phyloP scores from a whole-genome alignment of 441 rosid genomes.

The Pelargonium citronellum region DNA sequence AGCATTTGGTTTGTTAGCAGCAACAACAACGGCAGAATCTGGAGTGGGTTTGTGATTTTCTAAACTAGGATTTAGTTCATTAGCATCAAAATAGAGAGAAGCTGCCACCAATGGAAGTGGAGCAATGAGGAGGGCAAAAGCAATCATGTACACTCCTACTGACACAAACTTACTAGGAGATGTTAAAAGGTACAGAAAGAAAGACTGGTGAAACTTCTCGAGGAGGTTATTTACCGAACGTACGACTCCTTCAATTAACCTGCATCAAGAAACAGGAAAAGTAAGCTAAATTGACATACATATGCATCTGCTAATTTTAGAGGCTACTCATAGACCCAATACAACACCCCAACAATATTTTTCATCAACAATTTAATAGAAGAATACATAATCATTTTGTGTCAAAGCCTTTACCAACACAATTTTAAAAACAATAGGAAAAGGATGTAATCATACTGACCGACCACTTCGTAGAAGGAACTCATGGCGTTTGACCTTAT shows the following conservation, averaged over 20 bases:
- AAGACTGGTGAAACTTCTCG: conserved; percentile 94
- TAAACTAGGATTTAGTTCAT: conserved; percentile 27
- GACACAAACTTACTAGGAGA: conserved; percentile 83
- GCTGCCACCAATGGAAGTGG: conserved; percentile 88
- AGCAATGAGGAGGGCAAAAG: conserved; percentile 82
- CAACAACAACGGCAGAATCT: conserved; percentile 9
- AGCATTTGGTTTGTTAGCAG: no score
- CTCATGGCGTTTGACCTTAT: conserved; percentile 47
- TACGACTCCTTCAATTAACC: conserved; percentile 88
- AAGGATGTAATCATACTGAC: conserved; percentile 36
- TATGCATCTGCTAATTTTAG: conserved; percentile 1
- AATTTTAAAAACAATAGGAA: no score
- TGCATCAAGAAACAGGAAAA: conserved; percentile 35
- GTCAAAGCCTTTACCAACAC: not conserved
- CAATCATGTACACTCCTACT: conserved; percentile 90
- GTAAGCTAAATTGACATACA: conserved; percentile 18
- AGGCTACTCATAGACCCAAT: not conserved
- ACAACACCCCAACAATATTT: not conserved
- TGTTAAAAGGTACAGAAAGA: conserved; percentile 74
- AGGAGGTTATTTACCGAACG: conserved; percentile 87
- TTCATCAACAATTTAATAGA: not conserved
- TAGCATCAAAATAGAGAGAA: conserved; percentile 59
- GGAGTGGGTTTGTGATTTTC: conserved; percentile 24
- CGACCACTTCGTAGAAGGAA: conserved; percentile 65
- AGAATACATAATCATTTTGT: not conserved